Conservation (phyloP, 176 grass and related monocot genomes). For the Ampelocalamus luodianensis region DNA sequence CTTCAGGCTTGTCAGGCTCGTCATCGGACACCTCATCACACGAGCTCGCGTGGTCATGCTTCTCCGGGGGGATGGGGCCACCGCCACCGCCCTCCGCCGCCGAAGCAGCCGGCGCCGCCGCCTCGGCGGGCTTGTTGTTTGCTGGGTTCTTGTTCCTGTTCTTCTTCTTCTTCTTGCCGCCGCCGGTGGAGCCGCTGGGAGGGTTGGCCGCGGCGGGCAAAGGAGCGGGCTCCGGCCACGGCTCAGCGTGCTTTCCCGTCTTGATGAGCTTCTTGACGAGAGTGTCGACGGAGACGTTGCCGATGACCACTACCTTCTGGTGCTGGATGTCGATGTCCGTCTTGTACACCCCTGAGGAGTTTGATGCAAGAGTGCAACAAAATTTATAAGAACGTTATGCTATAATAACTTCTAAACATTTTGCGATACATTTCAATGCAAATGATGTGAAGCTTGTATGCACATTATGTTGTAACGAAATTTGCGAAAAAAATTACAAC, state of each 20-base stretch:
- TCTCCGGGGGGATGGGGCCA: constrained; percentile 30
- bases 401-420: not conserved
- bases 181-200: constrained; percentile 13
- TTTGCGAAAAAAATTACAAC: not conserved
- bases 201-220: not conserved
- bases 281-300: constrained; percentile 73
- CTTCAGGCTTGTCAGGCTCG: constrained; percentile 48
- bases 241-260: constrained; percentile 92
- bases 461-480: not conserved
- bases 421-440: not conserved
- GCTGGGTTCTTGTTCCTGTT: constrained; percentile 62
- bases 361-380: not conserved
- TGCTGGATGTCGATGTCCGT: constrained; percentile 74
- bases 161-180: constrained; percentile 57
- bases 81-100: constrained; percentile 11
- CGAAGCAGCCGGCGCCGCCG: not conserved
- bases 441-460: not conserved
- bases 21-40: constrained; percentile 51
- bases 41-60: constrained; percentile 31
- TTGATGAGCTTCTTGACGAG: constrained; percentile 95
- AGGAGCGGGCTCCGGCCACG: constrained; percentile 71
- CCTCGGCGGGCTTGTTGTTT: constrained; percentile 30
- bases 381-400: not conserved
- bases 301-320: constrained; percentile 83
- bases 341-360: constrained; percentile 77